A percentile compares a stretch with the other conserved stretches of the same genome.
Evolutionary conservation across 768 basidiomycete genomes (phyloP).

Genomic region (Phlegmacium glaucopus): DNA sequence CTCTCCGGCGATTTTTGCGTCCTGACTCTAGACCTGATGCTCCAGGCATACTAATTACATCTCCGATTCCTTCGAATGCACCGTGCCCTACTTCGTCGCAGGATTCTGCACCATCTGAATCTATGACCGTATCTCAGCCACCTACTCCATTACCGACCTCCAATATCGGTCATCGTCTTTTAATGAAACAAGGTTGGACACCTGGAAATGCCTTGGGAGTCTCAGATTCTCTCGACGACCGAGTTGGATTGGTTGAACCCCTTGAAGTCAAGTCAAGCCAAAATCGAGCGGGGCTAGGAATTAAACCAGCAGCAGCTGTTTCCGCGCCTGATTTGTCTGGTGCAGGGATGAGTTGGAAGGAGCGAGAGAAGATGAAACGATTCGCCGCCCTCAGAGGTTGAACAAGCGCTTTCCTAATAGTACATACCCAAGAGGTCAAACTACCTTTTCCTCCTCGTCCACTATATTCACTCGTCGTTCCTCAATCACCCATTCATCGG

Average conservation of each 20-base stretch:
- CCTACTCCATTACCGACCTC: conserved; percentile 47
- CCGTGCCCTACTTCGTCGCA: background rate
- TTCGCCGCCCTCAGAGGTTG: conserved; percentile 4
- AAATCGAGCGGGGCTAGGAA: conserved; percentile 57
- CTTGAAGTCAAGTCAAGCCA: conserved; percentile 42
- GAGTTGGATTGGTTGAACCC: conserved; percentile 51
- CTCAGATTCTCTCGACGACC: conserved; percentile 25
- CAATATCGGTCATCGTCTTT: conserved; percentile 66
- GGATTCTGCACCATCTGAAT: background rate
- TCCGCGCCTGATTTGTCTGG: background rate
- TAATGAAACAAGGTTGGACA: conserved; percentile 75
- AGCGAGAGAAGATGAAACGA: conserved; percentile 18
- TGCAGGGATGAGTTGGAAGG: conserved; percentile 12
- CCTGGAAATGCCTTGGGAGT: conserved; percentile 59
- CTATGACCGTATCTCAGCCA: conserved; percentile 31
- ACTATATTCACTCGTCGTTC: too few relatives aligned
- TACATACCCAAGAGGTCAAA: too few relatives aligned
- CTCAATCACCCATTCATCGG: too few relatives aligned
- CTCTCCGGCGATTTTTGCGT: conserved; percentile 60
- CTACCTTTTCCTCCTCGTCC: too few relatives aligned
- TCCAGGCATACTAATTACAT: conserved; percentile 40
- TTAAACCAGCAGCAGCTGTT: conserved; percentile 20
- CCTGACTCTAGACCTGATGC: conserved; percentile 49
- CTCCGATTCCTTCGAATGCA: conserved; percentile 8
- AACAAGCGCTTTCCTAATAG: too few relatives aligned